Base-by-base conservation (phyloP, 768 basidiomycete species). In the Mycena chlorophos region DNA sequence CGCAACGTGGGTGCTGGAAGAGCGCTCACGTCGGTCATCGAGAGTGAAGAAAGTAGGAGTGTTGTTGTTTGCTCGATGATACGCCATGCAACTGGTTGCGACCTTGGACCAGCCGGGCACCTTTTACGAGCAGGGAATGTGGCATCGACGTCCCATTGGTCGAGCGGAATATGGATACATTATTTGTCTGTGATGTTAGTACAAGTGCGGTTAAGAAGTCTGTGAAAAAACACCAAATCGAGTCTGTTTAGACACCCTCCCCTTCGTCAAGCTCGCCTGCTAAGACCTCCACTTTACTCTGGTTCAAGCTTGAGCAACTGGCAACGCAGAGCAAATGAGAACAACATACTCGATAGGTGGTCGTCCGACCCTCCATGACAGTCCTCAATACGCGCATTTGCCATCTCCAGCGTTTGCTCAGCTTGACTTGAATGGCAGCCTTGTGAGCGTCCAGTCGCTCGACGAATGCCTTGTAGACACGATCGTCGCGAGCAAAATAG, bases 401-500 rank as follows among this genome's bases (percentile, higher is more conserved):
- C 83, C 85, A 86, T 62, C 82, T 85, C 22, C 93, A 70, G 31
- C 84, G 79, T 26, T 80, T 79, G 52, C 74, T 79, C 20, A 83
- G 69, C 28, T 73, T 73, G 39, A 70, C 75, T 37, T 80, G 75
- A 38, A 87, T 81, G 12, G 73, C 72, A 52, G 62, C 65, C 62
- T 76, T 77, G 63, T 82, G 72, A 26, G 66, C 66, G 34, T 78
- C 73, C 22, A 79, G 61, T 29, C 76, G 71, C 23, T 86, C 81
- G 4, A 73, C 72, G 55, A 93, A 89, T 2, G 85, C 82, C 60
- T 79, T 86, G 70, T 88, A 89, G 14, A 91, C 85, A 30, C 95
- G 84, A 58, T 93, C 88, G 69, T 98, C 96, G 20, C 96, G 83
- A 40, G 95, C 96, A 65, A 98, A 98, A 65, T 88, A 93, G 59